phyloP scores from a whole-genome alignment of 495 filamentous ascomycete genomes.

The Evansstolkia leycettana region DNA sequence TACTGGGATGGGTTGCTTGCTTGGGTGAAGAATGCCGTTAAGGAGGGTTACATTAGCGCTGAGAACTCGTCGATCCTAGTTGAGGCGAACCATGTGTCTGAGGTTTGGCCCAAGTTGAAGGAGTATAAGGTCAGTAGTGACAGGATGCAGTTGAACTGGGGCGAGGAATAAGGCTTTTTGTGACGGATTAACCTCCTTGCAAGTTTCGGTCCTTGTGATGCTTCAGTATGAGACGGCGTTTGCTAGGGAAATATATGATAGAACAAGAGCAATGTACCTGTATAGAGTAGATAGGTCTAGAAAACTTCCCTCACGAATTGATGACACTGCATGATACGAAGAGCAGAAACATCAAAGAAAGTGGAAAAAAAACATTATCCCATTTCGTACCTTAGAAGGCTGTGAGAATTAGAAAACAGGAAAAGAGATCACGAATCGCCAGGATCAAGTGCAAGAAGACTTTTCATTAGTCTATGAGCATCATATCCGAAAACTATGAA shows the following conservation, averaged over 20 bases:
- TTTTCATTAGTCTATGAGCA: slow-evolving; percentile 29
- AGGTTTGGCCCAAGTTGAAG: slow-evolving; percentile 55
- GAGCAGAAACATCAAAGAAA: too few relatives aligned
- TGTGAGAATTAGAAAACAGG: slow-evolving; percentile 2
- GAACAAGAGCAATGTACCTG: background rate
- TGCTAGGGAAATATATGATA: background rate
- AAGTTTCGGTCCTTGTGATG: background rate
- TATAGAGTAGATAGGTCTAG: background rate
- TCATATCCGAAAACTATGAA: slow-evolving; percentile 33
- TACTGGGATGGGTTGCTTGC: slow-evolving; percentile 79
- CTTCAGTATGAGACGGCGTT: background rate
- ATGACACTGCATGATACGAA: slow-evolving; percentile 1
- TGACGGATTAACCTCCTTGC: too few relatives aligned
- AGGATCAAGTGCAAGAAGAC: slow-evolving; percentile 2
- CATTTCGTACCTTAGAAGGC: background rate
- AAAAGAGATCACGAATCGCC: slow-evolving; percentile 4
- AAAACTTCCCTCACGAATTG: slow-evolving; percentile 3
- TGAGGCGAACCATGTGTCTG: slow-evolving; percentile 58
- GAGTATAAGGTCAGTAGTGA: slow-evolving; percentile 65
- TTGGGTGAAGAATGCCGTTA: slow-evolving; percentile 73
- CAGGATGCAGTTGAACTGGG: slow-evolving; percentile 74
- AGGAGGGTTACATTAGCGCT: slow-evolving; percentile 59
- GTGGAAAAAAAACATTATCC: background rate
- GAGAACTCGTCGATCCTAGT: slow-evolving; percentile 63
- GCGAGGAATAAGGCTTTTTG: slow-evolving; percentile 44